Conservation (phyloP, 2,329 filamentous ascomycete genomes). For the Microdochium trichocladiopsis region DNA sequence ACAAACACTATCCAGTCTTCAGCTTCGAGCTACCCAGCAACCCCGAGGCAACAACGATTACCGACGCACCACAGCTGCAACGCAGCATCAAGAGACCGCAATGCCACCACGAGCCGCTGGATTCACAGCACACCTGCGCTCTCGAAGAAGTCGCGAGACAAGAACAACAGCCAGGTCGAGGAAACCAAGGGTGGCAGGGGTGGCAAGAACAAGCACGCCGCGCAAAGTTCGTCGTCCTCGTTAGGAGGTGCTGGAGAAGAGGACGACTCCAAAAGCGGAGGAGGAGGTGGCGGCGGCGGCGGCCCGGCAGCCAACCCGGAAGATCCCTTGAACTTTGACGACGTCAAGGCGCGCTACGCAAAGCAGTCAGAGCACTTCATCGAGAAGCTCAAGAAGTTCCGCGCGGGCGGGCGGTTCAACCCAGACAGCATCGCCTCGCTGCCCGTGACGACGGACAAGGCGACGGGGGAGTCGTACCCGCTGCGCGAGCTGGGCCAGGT, state of each 20-base stretch:
- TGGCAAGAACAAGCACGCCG: neutral
- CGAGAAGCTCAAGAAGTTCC: conserved; percentile 31
- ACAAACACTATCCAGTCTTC: neutral
- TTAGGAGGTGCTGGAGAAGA: conserved; percentile 7
- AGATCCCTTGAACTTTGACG: conserved; percentile 41
- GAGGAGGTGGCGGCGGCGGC: neutral
- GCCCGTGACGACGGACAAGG: conserved; percentile 26
- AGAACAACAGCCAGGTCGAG: neutral
- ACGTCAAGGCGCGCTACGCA: conserved; percentile 35
- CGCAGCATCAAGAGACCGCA: neutral
- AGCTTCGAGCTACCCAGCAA: neutral
- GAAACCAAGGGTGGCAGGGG: neutral
- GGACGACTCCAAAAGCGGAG: neutral
- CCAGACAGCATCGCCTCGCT: conserved; percentile 39
- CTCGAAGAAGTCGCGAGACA: neutral
- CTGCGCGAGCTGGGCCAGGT: conserved; percentile 50
- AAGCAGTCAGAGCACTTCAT: conserved; percentile 34
- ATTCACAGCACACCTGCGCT: neutral
- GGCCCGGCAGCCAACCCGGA: conserved; percentile 24
- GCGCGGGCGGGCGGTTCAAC: conserved; percentile 44
- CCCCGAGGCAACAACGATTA: neutral
- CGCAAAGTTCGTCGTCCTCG: neutral
- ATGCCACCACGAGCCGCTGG: neutral
- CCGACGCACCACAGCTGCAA: neutral
- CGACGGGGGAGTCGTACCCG: conserved; percentile 28